Base-by-base conservation (phyloP, 2,329 filamentous ascomycete genomes). In the Neofusicoccum kwambonambiense region DNA sequence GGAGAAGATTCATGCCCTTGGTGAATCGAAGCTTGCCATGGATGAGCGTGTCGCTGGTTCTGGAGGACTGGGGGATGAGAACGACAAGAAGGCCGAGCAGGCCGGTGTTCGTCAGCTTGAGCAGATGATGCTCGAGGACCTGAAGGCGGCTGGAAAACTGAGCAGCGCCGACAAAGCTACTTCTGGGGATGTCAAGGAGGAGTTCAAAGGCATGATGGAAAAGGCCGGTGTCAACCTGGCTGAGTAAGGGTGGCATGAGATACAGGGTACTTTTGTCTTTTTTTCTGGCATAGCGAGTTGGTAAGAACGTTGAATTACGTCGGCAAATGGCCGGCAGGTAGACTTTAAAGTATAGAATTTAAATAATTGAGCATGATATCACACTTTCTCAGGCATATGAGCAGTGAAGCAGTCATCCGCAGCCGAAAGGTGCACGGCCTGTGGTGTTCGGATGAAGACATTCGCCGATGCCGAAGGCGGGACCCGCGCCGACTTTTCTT, bases 11-110 rank as follows among this genome's bases (percentile, higher is more conserved):
- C 90, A 94, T 77, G 90, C 90, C 51, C 87, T 97, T 0, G 96
- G 95, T 44, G 87, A 94, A 78, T 96, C 93, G 71, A 99, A 99
- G 81, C 84, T 99, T 65, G 91, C 92, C 72, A 86, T 99, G 31
- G 95, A 97, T 74, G 87, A 89, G 67, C 83, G 88, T 65, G 88
- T 92, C 34, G 86, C 86, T 7, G 89, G 87, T 3, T 51, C 34
- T 6, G 17, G 12, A 4, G 42, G 31, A 7, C 4, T 13, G 9
- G 41, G 19, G 8, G 45, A 22, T 17, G 47, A 44, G 3, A 15
- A 31, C 39, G 8, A 17, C 8, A 56, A 41, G 34, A 39, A 56
- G 35, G 52, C 5, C 9, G 17, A 22, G 4, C 34, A 56, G 7
- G 34, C 34, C 35, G 34, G 34, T 41, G 12, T 62, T 12, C 17